Conservation (phyloP, 495 filamentous ascomycete species). For the Penicillium steckii region DNA sequence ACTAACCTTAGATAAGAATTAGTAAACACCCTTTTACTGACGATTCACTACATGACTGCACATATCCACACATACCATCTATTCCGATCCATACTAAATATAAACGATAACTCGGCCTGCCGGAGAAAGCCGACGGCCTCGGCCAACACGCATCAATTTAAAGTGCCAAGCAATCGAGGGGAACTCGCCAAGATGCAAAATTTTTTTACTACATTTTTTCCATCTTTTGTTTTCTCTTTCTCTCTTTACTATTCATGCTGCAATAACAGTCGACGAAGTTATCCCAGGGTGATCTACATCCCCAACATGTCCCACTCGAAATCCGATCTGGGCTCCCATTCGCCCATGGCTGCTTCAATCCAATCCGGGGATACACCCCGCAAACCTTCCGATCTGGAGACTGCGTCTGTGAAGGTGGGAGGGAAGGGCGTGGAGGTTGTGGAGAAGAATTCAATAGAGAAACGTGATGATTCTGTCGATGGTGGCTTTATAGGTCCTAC, state of each 20-base stretch:
- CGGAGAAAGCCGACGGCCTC: neutral
- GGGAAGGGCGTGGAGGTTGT: slow-evolving; percentile 12
- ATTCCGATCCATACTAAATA: too few species aligned
- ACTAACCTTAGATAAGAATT: too few species aligned
- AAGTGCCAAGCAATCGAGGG: slow-evolving; percentile 10
- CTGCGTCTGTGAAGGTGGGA: slow-evolving; percentile 5
- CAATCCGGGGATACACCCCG: slow-evolving; percentile 12
- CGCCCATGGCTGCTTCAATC: slow-evolving; percentile 11
- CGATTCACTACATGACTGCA: too few species aligned
- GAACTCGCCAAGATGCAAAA: slow-evolving; percentile 6
- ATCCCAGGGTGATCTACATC: neutral
- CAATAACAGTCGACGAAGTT: neutral
- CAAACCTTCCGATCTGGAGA: slow-evolving; percentile 5
- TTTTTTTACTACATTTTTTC: neutral
- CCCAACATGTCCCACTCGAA: slow-evolving; percentile 10
- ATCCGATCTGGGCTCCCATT: slow-evolving; percentile 8
- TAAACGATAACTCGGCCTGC: too few species aligned
- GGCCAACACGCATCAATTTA: neutral
- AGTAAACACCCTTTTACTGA: too few species aligned
- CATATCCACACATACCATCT: too few species aligned
- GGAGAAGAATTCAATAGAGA: slow-evolving; percentile 19
- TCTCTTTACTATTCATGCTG: neutral
- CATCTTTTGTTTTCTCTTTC: neutral
- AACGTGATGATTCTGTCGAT: slow-evolving; percentile 23
- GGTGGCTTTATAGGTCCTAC: slow-evolving; percentile 26